A percentile compares a stretch with the other conserved stretches of the same genome.
Evolutionary conservation across 2,329 filamentous ascomycete species (phyloP).

Genomic region (Epichloe typhina): DNA sequence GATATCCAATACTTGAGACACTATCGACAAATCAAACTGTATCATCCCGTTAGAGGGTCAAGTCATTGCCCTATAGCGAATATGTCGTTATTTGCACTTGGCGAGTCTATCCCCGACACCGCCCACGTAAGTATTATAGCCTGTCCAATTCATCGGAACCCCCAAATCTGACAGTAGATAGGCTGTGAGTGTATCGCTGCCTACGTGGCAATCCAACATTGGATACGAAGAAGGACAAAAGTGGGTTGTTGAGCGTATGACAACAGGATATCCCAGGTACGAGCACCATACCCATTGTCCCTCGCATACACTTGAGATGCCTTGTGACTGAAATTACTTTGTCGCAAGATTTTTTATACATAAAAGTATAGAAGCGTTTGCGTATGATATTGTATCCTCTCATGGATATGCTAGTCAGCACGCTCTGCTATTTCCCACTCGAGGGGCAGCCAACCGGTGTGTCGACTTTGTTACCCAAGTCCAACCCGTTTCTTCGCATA

Average conservation of each 20-base stretch:
- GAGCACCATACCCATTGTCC: background rate
- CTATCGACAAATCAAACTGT: too few relatives aligned
- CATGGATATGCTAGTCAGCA: constrained; percentile 49
- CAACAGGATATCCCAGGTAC: constrained; percentile 82
- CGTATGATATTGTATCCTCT: constrained; percentile 49
- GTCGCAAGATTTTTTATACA: constrained; percentile 81
- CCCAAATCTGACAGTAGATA: constrained; percentile 21
- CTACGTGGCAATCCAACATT: constrained; percentile 83
- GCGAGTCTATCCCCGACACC: constrained; percentile 66
- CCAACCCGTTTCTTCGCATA: constrained; percentile 33
- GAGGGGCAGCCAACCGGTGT: constrained; percentile 57
- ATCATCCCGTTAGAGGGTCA: too few relatives aligned
- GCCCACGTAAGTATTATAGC: constrained; percentile 49
- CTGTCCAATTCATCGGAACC: background rate
- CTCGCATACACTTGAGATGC: background rate
- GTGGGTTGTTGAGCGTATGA: constrained; percentile 77
- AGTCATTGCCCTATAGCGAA: background rate
- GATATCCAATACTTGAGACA: too few relatives aligned
- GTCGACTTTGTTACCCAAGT: constrained; percentile 54
- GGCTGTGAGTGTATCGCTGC: constrained; percentile 92
- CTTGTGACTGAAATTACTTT: background rate
- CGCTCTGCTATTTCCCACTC: constrained; percentile 75
- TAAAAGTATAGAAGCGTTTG: constrained; percentile 64
- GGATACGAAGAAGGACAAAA: constrained; percentile 87
- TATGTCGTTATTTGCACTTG: constrained; percentile 42